Percentiles rank a stretch among this genome's conserved stretches.
Evolutionary conservation across 306 rosid genomes (phyloP).

Genomic region (Oxytropis ochrocephala): DNA sequence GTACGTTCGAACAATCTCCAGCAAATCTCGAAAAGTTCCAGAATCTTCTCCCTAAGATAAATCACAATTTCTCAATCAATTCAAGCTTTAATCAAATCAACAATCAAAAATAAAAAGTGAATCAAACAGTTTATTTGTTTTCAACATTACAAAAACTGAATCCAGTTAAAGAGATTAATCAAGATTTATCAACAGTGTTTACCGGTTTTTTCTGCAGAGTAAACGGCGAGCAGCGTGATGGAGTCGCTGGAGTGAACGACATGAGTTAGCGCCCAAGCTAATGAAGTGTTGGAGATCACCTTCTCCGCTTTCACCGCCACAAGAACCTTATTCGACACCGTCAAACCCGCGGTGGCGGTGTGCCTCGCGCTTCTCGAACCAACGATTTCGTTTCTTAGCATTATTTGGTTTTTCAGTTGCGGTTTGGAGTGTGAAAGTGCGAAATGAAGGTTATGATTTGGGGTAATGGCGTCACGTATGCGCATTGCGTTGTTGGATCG

Average conservation of each 20-base stretch:
- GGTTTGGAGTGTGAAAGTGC: neutral
- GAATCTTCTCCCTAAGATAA: conserved; percentile 55
- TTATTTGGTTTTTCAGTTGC: neutral
- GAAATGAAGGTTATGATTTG: conserved; percentile 8
- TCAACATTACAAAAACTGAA: neutral
- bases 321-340: conserved; percentile 54
- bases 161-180: neutral
- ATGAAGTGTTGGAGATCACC: conserved; percentile 61
- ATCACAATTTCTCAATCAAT: neutral
- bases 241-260: conserved; percentile 69
- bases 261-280: conserved; percentile 92
- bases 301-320: conserved; percentile 84
- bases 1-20: conserved; percentile 53
- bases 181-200: neutral
- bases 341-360: conserved; percentile 7
- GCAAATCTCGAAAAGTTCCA: conserved; percentile 59
- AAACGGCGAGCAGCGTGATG: conserved; percentile 75
- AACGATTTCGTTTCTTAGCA: conserved; percentile 33
- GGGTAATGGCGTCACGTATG: neutral
- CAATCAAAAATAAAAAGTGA: neutral
- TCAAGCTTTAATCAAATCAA: neutral
- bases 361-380: conserved; percentile 48
- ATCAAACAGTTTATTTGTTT: neutral
- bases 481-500: neutral
- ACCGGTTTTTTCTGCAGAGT: conserved; percentile 54